phyloP scores from a whole-genome alignment of 257 asterid genomes.

The Ilex aquifolium region DNA sequence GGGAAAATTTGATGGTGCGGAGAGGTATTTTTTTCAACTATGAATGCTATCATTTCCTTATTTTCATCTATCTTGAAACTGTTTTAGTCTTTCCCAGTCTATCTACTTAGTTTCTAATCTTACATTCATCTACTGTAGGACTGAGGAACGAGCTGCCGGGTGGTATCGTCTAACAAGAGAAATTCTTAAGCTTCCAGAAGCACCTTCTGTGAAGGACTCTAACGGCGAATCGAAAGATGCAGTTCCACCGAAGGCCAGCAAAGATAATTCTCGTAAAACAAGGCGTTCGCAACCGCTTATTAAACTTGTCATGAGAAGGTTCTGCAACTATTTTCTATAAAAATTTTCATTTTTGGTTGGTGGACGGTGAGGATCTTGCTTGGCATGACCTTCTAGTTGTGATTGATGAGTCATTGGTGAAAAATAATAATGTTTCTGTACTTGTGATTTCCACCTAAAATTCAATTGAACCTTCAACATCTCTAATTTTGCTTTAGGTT shows the following conservation, averaged over 20 bases:
- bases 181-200: slow-evolving; percentile 90
- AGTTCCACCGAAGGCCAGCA: slow-evolving; percentile 53
- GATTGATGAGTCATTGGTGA: no score
- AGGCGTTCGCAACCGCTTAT: slow-evolving; percentile 94
- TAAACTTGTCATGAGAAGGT: slow-evolving; percentile 99
- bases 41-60: neutral
- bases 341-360: neutral
- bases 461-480: no score
- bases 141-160: slow-evolving; percentile 98
- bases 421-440: no score
- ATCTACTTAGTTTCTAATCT: slow-evolving; percentile 5
- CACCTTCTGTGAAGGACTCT: slow-evolving; percentile 65
- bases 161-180: slow-evolving; percentile 94
- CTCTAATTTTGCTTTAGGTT: slow-evolving; percentile 40
- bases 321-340: slow-evolving; percentile 6
- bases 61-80: slow-evolving; percentile 6
- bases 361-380: no score
- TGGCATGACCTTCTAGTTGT: no score
- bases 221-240: slow-evolving; percentile 63
- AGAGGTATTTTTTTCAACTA: slow-evolving; percentile 44
- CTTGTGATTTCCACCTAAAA: no score
- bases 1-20: slow-evolving; percentile 84
- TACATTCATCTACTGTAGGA: slow-evolving; percentile 35
- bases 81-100: slow-evolving; percentile 1
- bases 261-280: slow-evolving; percentile 75